Conservation (phyloP, 164 flowering plant genomes). For the Vitis labrusca region DNA sequence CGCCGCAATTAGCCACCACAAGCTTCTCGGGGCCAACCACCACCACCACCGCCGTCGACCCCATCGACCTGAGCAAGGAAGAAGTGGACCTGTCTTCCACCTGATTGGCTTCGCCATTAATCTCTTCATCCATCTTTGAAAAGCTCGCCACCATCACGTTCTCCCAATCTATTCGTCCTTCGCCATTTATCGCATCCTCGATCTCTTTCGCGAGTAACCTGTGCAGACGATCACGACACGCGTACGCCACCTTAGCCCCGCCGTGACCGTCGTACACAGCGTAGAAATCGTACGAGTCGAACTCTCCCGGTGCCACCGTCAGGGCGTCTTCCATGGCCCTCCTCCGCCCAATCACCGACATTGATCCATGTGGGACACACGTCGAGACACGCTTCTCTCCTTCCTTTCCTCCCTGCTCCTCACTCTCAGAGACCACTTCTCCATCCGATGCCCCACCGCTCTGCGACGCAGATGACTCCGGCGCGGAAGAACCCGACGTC, state of each 20-base stretch:
- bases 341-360: constrained; percentile 40
- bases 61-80: constrained; percentile 7
- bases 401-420: background rate
- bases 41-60: constrained; percentile 36
- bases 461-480: background rate
- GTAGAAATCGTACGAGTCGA: constrained; percentile 20
- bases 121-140: constrained; percentile 33
- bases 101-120: constrained; percentile 1
- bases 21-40: constrained; percentile 27
- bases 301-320: constrained; percentile 17
- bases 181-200: constrained; percentile 3
- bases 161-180: constrained; percentile 22
- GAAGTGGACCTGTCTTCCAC: background rate
- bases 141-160: constrained; percentile 27
- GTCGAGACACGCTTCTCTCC: background rate
- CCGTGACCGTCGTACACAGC: constrained; percentile 42
- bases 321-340: constrained; percentile 41
- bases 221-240: constrained; percentile 34
- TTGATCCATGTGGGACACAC: constrained; percentile 16
- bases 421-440: background rate
- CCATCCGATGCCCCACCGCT: background rate
- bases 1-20: constrained; percentile 39
- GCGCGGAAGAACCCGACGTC: background rate
- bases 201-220: constrained; percentile 16
- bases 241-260: constrained; percentile 17